phyloP scores from a whole-genome alignment of 139 green algal species.

The Chloropicon primus region DNA sequence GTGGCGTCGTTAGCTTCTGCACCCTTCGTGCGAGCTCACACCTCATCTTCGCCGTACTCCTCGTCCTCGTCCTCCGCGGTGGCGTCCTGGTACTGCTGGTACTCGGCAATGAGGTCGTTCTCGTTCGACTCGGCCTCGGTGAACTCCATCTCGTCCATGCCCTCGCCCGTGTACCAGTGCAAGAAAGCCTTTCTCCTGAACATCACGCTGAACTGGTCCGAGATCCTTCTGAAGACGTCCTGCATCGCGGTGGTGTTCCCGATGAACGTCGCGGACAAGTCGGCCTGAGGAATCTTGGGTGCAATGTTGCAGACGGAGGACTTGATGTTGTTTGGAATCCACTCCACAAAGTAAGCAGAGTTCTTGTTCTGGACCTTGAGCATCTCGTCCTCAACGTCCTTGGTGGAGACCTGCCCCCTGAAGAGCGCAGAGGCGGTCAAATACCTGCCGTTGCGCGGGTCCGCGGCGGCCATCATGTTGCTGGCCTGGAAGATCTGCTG shows the following conservation, averaged over 20 bases:
- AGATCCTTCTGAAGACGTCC: neutral
- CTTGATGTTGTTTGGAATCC: neutral
- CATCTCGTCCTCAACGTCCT: neutral
- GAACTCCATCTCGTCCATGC: slow-evolving; percentile 35
- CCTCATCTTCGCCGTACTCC: slow-evolving; percentile 31
- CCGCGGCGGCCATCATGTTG: slow-evolving; percentile 68
- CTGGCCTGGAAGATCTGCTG: slow-evolving; percentile 6
- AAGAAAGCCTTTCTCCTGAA: neutral
- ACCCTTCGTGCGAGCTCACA: too few species aligned
- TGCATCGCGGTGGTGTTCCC: neutral
- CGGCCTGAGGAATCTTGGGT: neutral
- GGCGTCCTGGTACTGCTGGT: slow-evolving; percentile 30
- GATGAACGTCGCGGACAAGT: neutral
- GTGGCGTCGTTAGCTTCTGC: too few species aligned
- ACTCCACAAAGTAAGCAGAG: neutral
- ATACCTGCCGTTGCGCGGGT: slow-evolving; percentile 94
- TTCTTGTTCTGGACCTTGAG: neutral
- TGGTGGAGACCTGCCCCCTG: slow-evolving; percentile 78
- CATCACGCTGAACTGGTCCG: neutral
- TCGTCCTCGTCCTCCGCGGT: slow-evolving; percentile 27
- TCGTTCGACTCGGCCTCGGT: slow-evolving; percentile 29
- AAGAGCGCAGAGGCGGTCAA: slow-evolving; percentile 93
- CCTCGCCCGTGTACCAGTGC: slow-evolving; percentile 22
- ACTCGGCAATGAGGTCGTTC: slow-evolving; percentile 28
- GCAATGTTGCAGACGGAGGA: neutral